Percentiles rank a stretch among this genome's conserved stretches.
Conservation (phyloP, 2,329 filamentous ascomycete species). For the Epichloe elymi region DNA sequence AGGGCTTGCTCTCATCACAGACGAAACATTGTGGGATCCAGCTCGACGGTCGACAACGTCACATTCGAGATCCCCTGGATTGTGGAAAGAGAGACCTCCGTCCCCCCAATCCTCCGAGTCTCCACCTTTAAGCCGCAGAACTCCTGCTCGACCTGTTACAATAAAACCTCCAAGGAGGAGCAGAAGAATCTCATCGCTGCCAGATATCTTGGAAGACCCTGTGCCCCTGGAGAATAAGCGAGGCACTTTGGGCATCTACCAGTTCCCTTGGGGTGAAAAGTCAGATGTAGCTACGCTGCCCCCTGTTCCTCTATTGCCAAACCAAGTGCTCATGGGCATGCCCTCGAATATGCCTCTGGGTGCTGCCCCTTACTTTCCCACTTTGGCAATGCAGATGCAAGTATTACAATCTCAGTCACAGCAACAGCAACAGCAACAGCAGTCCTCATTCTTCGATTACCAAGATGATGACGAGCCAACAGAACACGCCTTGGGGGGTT, state of each 20-base stretch:
- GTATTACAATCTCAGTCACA: constrained; percentile 19
- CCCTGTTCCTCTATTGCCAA: constrained; percentile 15
- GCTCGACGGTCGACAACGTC: neutral
- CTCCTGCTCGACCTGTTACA: constrained; percentile 30
- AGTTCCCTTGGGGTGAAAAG: constrained; percentile 52
- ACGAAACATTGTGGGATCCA: neutral
- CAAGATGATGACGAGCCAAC: constrained; percentile 38
- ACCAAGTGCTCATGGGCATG: constrained; percentile 27
- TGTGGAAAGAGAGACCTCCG: neutral
- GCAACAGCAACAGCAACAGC: constrained; percentile 24
- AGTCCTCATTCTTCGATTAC: constrained; percentile 46
- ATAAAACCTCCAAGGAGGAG: constrained; percentile 41
- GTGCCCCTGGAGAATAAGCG: constrained; percentile 43
- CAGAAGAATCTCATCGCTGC: constrained; percentile 44
- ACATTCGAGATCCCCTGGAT: neutral
- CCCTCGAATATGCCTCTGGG: constrained; percentile 33
- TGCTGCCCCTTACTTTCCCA: constrained; percentile 2
- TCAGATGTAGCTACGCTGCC: constrained; percentile 37
- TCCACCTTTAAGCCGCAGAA: constrained; percentile 7
- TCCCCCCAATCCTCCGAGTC: neutral
- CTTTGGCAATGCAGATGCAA: constrained; percentile 4
- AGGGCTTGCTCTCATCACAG: neutral
- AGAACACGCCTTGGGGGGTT: constrained; percentile 12
- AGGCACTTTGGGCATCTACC: constrained; percentile 49
- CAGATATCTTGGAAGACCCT: constrained; percentile 51